Evolutionary conservation across 2,329 filamentous ascomycete species (phyloP).

Genomic region (Incumbomyces delicatus): DNA sequence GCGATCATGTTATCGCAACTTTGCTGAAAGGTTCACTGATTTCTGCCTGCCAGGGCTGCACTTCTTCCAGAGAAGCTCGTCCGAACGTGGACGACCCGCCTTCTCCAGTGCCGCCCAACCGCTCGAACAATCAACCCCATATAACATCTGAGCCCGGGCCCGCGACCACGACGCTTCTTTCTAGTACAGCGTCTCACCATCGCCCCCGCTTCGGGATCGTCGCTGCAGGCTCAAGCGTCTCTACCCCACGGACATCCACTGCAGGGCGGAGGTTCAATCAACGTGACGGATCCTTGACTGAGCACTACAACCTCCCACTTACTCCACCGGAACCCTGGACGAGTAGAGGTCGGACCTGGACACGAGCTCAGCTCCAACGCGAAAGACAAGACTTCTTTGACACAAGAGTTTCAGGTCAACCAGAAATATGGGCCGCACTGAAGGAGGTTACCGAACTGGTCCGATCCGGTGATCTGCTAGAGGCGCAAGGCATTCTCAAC

Average conservation of each 20-base stretch:
- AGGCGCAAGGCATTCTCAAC: constrained; percentile 70
- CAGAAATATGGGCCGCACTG: constrained; percentile 73
- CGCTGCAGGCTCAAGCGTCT: constrained; percentile 2
- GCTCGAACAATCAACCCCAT: neutral
- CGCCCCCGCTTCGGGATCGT: neutral
- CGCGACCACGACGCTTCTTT: constrained; percentile 16
- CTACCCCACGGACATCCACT: constrained; percentile 3
- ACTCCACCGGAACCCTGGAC: constrained; percentile 53
- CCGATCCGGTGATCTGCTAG: constrained; percentile 52
- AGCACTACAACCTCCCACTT: constrained; percentile 63
- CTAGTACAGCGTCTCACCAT: constrained; percentile 7
- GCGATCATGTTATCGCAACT: too few relatives aligned
- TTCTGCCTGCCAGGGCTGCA: constrained; percentile 13
- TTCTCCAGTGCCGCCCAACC: neutral
- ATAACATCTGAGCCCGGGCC: constrained; percentile 17
- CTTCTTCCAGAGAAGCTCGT: constrained; percentile 14
- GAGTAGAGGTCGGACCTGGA: constrained; percentile 57
- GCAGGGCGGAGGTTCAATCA: constrained; percentile 4
- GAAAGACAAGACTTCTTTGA: constrained; percentile 84
- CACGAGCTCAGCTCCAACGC: constrained; percentile 53
- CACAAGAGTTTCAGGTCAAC: constrained; percentile 66
- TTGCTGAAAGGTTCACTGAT: too few relatives aligned
- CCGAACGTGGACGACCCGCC: constrained; percentile 6
- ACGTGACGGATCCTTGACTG: constrained; percentile 28
- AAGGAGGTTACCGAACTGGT: constrained; percentile 58